Evolutionary conservation across 371 early-diverging fungal species (phyloP), one percentile per base, ranked within the genome.

Genomic region (Choanephora cucurbitarum): DNA sequence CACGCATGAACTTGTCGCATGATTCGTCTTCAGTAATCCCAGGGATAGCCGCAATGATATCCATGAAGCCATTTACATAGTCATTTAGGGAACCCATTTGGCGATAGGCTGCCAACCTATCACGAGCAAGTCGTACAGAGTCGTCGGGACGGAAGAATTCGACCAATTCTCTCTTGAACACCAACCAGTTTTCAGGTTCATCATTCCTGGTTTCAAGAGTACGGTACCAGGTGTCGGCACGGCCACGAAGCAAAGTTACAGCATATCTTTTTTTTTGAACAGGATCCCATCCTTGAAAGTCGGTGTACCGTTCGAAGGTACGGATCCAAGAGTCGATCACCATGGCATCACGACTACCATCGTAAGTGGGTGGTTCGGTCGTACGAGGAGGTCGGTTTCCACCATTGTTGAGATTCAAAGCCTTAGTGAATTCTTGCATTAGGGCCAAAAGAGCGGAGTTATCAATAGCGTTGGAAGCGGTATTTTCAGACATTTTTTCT

Each of bases 141-240:
- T 53, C 18, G 2, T 53, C 53, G 1, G 53, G 53, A 8, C 44
- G 28, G 42, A 53, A 53, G 9, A 17, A 44, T 3, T 6, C 44
- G 32, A 33, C n/a, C 3, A 53, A 17, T 3, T 28, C 23, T 13
- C 22, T 5, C 14, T 53, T 53, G 15, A 53, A 15, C 4, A 3
- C 2, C 1, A 32, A 19, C 53, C 53, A 53, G 5, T 18, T 18
- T 14, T 31, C 28, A 5, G 32, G 44, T 23, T 17, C 33, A 9
- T 3, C 24, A 4, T 31, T 43, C 1, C 8, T 18, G 2, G 17
- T 53, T 22, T 32, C 34, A 5, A 53, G 8, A 0, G 22, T 43
- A 3, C 44, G 1, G 14, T 53, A 34, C 53, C 53, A 53, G 11
- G 7, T 21, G 13, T 33, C 22, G 6, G 53, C 53, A 2, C 44